A percentile compares a stretch with the other conserved stretches of the same genome.
phyloP scores from a whole-genome alignment of 192 early-diverging fungal species.

The Podochytrium sp. region DNA sequence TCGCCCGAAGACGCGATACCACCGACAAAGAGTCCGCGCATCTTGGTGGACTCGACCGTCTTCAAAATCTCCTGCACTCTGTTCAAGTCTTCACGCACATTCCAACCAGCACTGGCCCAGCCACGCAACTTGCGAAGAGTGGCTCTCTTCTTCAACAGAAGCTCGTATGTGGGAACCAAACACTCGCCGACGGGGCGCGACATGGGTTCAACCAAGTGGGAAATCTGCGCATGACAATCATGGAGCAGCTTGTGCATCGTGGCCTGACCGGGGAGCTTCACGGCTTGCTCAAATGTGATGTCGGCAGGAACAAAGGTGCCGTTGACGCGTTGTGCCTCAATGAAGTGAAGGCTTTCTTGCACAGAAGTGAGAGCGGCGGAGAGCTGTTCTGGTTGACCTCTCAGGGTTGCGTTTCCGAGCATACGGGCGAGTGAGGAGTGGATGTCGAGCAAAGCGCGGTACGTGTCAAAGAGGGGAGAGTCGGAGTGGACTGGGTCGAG shows the following conservation, averaged over 20 bases:
- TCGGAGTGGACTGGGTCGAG: slow-evolving; percentile 1
- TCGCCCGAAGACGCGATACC: not conserved
- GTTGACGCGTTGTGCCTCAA: slow-evolving; percentile 4
- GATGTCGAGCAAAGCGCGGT: slow-evolving; percentile 4
- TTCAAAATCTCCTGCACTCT: not conserved
- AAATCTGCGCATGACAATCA: slow-evolving; percentile 7
- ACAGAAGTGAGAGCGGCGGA: not conserved
- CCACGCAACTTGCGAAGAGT: slow-evolving; percentile 17
- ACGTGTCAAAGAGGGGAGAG: slow-evolving; percentile 9
- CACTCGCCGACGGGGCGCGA: slow-evolving; percentile 18
- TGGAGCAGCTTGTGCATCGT: slow-evolving; percentile 22
- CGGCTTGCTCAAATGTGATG: not conserved
- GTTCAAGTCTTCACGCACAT: slow-evolving; percentile 2
- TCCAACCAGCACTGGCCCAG: slow-evolving; percentile 13
- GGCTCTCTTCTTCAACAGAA: slow-evolving; percentile 11
- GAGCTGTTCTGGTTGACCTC: slow-evolving; percentile 1
- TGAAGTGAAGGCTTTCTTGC: not conserved
- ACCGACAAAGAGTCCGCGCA: slow-evolving; percentile 23
- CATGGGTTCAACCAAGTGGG: slow-evolving; percentile 24
- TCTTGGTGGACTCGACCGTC: slow-evolving; percentile 14
- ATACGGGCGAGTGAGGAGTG: not conserved
- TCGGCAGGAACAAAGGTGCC: not conserved
- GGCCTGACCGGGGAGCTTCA: slow-evolving; percentile 27
- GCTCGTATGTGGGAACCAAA: slow-evolving; percentile 21
- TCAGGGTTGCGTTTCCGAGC: not conserved